Conservation (phyloP, 495 filamentous ascomycete species). For the Penicillium subrubescens region DNA sequence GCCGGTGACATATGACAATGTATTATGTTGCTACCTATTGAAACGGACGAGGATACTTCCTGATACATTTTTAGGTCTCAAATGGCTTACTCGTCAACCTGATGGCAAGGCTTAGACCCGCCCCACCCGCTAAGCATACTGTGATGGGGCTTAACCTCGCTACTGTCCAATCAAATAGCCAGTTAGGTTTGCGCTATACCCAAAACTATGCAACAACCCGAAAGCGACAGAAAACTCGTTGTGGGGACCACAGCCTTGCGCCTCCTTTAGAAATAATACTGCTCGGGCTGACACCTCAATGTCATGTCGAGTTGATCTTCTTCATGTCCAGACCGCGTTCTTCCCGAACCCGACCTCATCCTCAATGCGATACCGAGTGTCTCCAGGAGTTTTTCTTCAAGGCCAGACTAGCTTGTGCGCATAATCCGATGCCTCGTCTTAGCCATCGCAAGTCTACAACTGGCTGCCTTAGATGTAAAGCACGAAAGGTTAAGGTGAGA, state of each 20-base stretch:
- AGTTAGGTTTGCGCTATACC: slow-evolving; percentile 10
- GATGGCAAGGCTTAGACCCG: neutral
- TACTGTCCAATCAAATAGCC: neutral
- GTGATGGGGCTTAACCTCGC: neutral
- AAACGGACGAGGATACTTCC: neutral
- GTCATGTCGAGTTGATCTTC: neutral
- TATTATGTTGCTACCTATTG: neutral
- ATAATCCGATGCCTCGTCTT: slow-evolving; percentile 17
- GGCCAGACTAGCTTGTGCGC: neutral
- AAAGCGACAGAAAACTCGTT: slow-evolving; percentile 6
- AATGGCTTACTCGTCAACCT: neutral
- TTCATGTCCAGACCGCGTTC: neutral
- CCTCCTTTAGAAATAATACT: neutral
- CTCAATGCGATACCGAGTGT: neutral
- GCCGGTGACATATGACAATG: neutral
- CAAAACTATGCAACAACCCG: slow-evolving; percentile 18
- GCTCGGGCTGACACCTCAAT: neutral
- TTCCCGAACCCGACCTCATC: slow-evolving; percentile 17
- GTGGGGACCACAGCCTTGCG: slow-evolving; percentile 15
- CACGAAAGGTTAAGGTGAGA: slow-evolving; percentile 45
- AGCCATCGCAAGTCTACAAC: slow-evolving; percentile 46
- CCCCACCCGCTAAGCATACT: neutral
- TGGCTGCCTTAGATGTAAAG: slow-evolving; percentile 51
- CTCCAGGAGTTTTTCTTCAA: neutral
- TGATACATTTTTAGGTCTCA: neutral